Conservation (phyloP, 2,329 filamentous ascomycete species). For the Ophiocordyceps camponoti-leonardi region DNA sequence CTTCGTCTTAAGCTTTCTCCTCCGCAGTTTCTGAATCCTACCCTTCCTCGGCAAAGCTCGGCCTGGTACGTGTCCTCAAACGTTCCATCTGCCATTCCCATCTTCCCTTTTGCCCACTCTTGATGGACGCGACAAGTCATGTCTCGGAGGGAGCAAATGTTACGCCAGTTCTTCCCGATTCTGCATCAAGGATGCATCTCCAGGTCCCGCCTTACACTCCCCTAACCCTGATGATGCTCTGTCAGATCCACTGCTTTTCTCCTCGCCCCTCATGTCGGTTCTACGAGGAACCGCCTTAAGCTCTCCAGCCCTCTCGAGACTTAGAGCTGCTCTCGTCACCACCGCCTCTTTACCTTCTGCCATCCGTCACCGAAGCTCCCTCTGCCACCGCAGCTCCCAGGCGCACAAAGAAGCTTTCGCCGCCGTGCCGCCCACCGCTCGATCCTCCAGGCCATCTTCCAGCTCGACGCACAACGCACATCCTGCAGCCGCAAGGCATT, state of each 20-base stretch:
- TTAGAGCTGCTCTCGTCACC: conserved; percentile 3
- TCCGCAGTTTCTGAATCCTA: background rate
- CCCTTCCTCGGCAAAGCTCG: background rate
- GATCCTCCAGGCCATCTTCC: conserved; percentile 1
- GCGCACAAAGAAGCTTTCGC: background rate
- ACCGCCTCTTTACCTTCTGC: background rate
- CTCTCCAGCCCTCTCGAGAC: conserved; percentile 8
- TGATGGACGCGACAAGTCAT: background rate
- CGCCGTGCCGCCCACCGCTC: background rate
- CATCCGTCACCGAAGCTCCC: background rate
- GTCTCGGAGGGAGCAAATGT: background rate
- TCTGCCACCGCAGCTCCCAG: background rate
- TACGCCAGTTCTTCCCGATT: background rate
- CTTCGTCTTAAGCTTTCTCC: too few species aligned
- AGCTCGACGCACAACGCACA: background rate
- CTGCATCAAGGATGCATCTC: background rate
- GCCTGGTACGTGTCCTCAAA: background rate
- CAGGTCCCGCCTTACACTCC: background rate
- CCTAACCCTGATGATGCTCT: background rate
- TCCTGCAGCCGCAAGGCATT: conserved; percentile 1
- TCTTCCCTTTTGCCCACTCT: background rate
- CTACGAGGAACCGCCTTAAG: conserved; percentile 10
- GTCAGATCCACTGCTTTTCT: background rate
- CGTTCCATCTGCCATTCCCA: background rate
- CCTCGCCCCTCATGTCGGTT: conserved; percentile 7